Conservation (phyloP, 352 stramenopile genomes). For the Phytophthora pseudosyringae region DNA sequence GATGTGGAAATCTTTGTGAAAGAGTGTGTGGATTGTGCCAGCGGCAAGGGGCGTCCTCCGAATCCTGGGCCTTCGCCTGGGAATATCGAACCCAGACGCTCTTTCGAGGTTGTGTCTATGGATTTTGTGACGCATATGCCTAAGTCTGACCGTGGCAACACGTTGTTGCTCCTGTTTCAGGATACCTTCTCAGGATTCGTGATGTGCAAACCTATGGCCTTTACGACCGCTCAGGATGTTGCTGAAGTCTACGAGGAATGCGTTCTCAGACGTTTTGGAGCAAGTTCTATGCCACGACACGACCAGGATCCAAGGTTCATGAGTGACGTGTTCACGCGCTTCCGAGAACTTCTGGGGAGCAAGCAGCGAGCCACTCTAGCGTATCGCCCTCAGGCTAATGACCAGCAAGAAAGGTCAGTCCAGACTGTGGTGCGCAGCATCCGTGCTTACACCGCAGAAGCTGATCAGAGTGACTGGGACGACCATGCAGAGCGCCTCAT, state of each 20-base stretch:
- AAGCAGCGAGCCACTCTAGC: background rate
- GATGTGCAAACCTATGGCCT: background rate
- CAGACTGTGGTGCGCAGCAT: background rate
- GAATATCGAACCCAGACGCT: background rate
- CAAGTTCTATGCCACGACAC: background rate
- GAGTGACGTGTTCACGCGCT: background rate
- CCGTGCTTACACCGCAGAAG: background rate
- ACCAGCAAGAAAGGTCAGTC: background rate
- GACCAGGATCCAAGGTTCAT: background rate
- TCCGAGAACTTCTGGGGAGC: background rate
- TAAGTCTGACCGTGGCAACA: background rate
- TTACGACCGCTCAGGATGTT: background rate
- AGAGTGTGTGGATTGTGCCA: background rate
- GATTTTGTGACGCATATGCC: background rate
- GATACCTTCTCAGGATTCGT: background rate
- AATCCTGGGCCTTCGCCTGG: background rate
- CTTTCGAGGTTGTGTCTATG: background rate
- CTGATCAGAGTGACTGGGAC: conserved; percentile 5
- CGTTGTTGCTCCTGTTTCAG: background rate
- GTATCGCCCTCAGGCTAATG: background rate
- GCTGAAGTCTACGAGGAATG: background rate
- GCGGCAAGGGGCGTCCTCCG: background rate
- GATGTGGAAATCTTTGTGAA: background rate
- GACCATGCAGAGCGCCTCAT: background rate
- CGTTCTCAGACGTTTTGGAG: background rate